Base-by-base conservation (phyloP, 441 rosid genomes). In the Aleurites moluccanus region DNA sequence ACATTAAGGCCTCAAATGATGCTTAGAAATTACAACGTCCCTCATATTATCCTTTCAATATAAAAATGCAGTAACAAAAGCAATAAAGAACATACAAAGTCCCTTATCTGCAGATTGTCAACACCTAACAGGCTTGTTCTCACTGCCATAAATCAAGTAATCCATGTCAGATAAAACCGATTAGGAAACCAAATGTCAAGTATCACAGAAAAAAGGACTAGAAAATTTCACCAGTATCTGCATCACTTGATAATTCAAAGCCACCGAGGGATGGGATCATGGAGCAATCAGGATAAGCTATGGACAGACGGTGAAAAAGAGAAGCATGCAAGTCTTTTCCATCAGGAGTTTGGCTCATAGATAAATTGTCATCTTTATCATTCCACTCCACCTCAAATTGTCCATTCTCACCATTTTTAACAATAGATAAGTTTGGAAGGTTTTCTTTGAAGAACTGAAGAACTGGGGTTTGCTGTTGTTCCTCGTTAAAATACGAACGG, bases 381-480 rank as follows among this genome's bases (percentile, higher is more conserved):
- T 85, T 84, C 91, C 85, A 84, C 3, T 77, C 78, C 65, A 88
- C 75, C 72, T 89, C 88, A 25, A 87, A 73, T 49, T 81, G 72
- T 20, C 92, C 92, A 77, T 35, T 83, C 74, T 78, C 86, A 47
- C 77, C 83, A 75, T 82, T 85, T 80, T 72, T 81, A 16, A 61
- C 60, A 11, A 91, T 33, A 0, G 86, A 80, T 44, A 92, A 49
- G 75, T 83, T 85, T 0, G 97, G 89, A 78, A 88, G 87, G 52
- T 83, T 89, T 77, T 89, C 94, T 59, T 74, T 80, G 67, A 94
- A 88, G 78, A 91, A 88, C 44, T 85, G 83, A 33, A 83, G 76
- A 33, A 76, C 88, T 40, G 90, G 91, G 53, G 78, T 83, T 42
- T 79, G 76, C 38, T 87, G 81, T 82, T 92, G 93, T 72, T 85